phyloP scores from a whole-genome alignment of 768 basidiomycete species.

The Sporobolomyces phaffii region DNA sequence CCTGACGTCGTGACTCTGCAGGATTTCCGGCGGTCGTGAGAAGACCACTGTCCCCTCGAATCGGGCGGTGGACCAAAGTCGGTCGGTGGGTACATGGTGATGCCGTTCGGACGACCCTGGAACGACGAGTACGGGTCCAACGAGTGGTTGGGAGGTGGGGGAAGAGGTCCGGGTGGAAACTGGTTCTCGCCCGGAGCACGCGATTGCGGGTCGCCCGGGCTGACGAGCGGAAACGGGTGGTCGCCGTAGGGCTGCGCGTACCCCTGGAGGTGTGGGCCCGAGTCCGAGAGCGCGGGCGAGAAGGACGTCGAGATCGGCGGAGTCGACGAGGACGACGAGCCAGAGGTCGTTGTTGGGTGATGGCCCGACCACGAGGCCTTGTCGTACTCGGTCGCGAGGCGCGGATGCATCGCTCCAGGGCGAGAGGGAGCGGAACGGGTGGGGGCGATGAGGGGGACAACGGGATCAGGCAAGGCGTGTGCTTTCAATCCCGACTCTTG shows the following conservation, averaged over 20 bases:
- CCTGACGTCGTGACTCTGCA: neutral
- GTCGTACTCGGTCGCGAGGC: no score
- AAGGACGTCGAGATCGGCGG: neutral
- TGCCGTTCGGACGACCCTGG: neutral
- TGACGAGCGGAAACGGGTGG: neutral
- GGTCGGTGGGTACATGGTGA: neutral
- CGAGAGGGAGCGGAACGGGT: no score
- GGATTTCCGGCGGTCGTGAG: slow-evolving; percentile 7
- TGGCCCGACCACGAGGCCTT: no score
- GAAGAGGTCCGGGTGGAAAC: neutral
- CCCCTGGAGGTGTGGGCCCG: neutral
- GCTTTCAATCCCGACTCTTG: no score
- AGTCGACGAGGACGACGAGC: neutral
- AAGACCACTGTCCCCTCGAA: neutral
- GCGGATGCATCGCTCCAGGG: no score
- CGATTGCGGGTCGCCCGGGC: neutral
- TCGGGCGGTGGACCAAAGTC: neutral
- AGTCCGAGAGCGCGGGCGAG: neutral
- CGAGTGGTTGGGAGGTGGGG: neutral
- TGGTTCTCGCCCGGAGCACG: neutral
- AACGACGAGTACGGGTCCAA: neutral
- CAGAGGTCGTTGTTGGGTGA: no score
- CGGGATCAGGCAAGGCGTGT: no score
- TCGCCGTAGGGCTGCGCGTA: neutral
- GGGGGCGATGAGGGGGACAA: no score